phyloP scores from a whole-genome alignment of 1,284 basidiomycete species.

The Neolentinus lepideus region DNA sequence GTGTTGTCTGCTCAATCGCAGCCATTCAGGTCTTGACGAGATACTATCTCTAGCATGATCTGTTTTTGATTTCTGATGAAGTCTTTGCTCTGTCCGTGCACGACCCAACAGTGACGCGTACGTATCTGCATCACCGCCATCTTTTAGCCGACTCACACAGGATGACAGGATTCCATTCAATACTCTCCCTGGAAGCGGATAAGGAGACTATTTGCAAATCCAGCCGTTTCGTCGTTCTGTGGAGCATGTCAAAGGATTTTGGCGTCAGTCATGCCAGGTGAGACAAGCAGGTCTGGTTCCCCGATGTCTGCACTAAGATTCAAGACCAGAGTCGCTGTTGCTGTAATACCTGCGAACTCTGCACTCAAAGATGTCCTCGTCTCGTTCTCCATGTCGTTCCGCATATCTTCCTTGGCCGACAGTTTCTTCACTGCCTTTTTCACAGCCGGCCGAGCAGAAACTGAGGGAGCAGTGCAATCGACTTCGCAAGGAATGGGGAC shows the following conservation, averaged over 20 bases:
- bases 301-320: not conserved
- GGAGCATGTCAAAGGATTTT: not conserved
- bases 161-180: not conserved
- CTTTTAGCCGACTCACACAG: not conserved
- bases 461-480: not conserved
- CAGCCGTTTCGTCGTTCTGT: not conserved
- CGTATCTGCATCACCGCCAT: not conserved
- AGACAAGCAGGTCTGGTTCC: not conserved
- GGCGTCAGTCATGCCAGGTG: not conserved
- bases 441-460: not conserved
- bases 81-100: not conserved
- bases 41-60: not conserved
- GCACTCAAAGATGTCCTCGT: not conserved
- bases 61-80: not conserved
- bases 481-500: not conserved
- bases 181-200: not conserved
- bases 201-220: not conserved
- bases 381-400: not conserved
- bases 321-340: not conserved
- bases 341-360: not conserved
- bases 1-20: not conserved
- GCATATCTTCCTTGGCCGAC: not conserved
- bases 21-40: not conserved
- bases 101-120: not conserved
- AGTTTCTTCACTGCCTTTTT: not conserved